A percentile compares a stretch with the other conserved stretches of the same genome.
phyloP scores from a whole-genome alignment of 257 asterid species.

The Solanum rostratum region DNA sequence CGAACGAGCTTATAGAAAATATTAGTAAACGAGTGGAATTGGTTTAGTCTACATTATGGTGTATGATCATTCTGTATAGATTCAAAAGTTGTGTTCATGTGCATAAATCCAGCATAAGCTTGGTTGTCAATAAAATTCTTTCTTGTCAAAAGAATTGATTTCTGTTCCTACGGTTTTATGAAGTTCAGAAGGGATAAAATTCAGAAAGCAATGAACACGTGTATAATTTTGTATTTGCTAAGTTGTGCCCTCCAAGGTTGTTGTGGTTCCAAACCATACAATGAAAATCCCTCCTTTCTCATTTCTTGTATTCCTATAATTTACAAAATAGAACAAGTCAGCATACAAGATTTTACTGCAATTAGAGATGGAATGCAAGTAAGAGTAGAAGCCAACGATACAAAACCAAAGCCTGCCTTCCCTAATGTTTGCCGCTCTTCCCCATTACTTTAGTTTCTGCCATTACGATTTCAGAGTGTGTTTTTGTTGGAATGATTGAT shows the following conservation, averaged over 20 bases:
- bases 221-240: no score
- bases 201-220: neutral
- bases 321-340: neutral
- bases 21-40: conserved; percentile 14
- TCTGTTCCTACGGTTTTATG: neutral
- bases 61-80: neutral
- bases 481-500: no score
- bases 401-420: neutral
- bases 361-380: neutral
- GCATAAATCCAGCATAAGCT: neutral
- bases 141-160: neutral
- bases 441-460: neutral
- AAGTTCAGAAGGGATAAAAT: no score
- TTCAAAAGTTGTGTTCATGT: neutral
- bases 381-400: neutral
- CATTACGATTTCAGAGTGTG: neutral
- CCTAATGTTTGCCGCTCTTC: neutral
- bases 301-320: no score
- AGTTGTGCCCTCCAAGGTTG: no score
- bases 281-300: no score
- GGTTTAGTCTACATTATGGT: neutral
- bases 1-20: conserved; percentile 20
- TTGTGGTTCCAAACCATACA: no score
- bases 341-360: neutral
- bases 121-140: neutral